phyloP scores from a whole-genome alignment of 176 grass and related monocot species.

The Raddia guianensis region DNA sequence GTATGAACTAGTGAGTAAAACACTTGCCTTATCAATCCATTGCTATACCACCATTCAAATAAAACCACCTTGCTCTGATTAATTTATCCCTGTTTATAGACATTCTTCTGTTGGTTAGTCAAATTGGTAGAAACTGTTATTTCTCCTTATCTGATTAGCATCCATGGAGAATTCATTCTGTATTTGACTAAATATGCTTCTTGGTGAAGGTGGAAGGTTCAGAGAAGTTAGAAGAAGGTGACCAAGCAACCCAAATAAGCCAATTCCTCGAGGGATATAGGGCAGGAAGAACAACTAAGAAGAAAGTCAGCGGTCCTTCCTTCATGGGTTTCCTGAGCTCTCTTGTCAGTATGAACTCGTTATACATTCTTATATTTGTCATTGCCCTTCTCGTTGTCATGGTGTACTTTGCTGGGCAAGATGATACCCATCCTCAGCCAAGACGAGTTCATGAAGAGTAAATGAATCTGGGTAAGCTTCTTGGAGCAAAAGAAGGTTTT shows the following conservation, averaged over 20 bases:
- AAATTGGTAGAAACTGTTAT: not conserved
- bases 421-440: constrained; percentile 45
- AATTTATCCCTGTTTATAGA: not conserved
- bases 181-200: constrained; percentile 44
- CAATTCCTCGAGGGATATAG: constrained; percentile 92
- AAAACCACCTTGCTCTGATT: constrained; percentile 2
- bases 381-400: constrained; percentile 69
- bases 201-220: constrained; percentile 76
- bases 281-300: constrained; percentile 83
- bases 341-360: constrained; percentile 68
- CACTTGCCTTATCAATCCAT: not conserved
- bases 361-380: constrained; percentile 80
- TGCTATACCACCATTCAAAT: constrained; percentile 7
- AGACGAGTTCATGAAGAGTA: constrained; percentile 53
- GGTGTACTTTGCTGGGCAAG: constrained; percentile 67
- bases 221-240: constrained; percentile 74
- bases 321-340: constrained; percentile 83
- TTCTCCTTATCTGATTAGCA: constrained; percentile 21
- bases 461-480: not conserved
- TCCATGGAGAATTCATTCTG: constrained; percentile 1
- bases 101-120: constrained; percentile 10
- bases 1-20: constrained; percentile 76
- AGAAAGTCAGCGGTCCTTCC: constrained; percentile 80
- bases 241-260: constrained; percentile 80
- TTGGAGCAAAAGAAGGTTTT: not conserved